Evolutionary conservation across 2,329 filamentous ascomycete genomes (phyloP).

Genomic region (Cladosporium sp.): DNA sequence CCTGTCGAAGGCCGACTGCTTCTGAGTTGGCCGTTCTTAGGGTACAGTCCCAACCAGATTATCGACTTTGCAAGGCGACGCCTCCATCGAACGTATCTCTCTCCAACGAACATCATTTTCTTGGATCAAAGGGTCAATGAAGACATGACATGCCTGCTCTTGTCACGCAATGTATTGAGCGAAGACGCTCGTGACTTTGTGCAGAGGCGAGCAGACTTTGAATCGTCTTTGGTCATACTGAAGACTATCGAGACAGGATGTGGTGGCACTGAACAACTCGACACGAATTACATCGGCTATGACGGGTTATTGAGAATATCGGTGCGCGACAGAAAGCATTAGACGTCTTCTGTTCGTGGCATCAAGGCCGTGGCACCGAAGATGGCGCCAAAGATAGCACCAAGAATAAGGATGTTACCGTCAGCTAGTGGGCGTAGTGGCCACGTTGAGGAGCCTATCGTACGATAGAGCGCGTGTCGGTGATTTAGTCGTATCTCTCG

Average conservation of each 20-base stretch:
- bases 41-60: neutral
- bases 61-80: neutral
- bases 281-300: neutral
- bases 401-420: no score
- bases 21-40: neutral
- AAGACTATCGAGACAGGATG: neutral
- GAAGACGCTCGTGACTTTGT: neutral
- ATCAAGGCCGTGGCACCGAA: no score
- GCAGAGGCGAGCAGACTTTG: neutral
- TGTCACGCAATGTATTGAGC: neutral
- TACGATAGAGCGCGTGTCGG: no score
- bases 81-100: conserved; percentile 1
- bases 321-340: no score
- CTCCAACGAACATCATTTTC: neutral
- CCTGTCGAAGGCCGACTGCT: neutral
- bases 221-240: neutral
- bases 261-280: neutral
- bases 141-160: neutral
- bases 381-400: no score
- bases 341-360: no score
- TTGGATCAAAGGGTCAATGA: neutral
- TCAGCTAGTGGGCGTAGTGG: no score
- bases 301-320: neutral
- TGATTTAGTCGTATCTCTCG: no score
- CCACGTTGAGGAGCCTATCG: no score